phyloP scores from a whole-genome alignment of 2,329 filamentous ascomycete genomes.

The Nothomitra cinnamomea region DNA sequence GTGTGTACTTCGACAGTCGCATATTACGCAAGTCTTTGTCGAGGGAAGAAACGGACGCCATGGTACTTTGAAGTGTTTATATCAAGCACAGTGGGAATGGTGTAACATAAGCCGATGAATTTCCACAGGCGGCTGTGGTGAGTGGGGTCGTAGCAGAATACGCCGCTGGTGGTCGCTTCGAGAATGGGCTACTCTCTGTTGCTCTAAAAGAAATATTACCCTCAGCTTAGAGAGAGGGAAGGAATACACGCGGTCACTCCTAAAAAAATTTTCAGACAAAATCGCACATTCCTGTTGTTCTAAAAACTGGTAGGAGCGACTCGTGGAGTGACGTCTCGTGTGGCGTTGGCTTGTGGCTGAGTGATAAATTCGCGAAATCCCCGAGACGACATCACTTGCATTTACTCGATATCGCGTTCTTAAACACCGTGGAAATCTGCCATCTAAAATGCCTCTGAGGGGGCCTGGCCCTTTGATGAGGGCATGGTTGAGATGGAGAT shows the following conservation, averaged over 20 bases:
- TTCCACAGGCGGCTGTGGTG: neutral
- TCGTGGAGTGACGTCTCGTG: neutral
- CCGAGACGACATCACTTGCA: too few species aligned
- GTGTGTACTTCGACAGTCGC: slow-evolving; percentile 86
- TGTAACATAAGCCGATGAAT: neutral
- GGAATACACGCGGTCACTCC: neutral
- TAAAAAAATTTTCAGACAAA: neutral
- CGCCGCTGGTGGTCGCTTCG: too few species aligned
- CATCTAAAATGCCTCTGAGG: neutral
- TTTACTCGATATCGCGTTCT: too few species aligned
- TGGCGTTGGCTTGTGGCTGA: neutral
- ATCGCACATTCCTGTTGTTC: neutral
- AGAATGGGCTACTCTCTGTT: neutral
- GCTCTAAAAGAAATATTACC: too few species aligned
- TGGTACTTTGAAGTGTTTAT: slow-evolving; percentile 21
- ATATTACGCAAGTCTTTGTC: slow-evolving; percentile 91
- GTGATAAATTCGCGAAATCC: neutral
- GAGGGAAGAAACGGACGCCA: slow-evolving; percentile 86
- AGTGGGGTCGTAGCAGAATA: neutral
- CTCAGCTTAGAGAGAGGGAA: too few species aligned
- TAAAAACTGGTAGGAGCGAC: neutral
- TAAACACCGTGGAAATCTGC: too few species aligned
- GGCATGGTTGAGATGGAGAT: slow-evolving; percentile 47
- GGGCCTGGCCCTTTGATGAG: slow-evolving; percentile 18
- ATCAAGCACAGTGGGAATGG: too few species aligned